Evolutionary conservation across 2,329 filamentous ascomycete species (phyloP), one percentile per base, ranked within the genome.

Genomic region (Cytospora paraplurivora): DNA sequence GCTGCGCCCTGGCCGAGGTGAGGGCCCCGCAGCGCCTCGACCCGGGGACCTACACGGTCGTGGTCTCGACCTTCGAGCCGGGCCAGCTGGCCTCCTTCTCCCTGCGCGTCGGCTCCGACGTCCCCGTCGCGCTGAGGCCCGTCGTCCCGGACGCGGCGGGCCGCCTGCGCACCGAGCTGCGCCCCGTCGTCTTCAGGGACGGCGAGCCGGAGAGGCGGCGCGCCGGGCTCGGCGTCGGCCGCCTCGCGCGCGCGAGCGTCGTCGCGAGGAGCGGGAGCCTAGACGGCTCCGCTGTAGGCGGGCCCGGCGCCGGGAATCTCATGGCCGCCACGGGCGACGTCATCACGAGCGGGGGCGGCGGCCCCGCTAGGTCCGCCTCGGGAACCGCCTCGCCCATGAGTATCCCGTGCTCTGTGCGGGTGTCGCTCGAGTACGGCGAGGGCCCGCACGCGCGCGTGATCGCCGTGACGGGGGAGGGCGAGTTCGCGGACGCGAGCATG

Each of bases 41-140:
- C 47, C 78, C 85, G 0, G 94, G 94, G 0, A 82, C 82, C 0
- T 99, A 98, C 75, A 97, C 92, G 0, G 82, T 97, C 62, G 89
- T 97, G 7, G 94, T 90, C 73, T 97, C 92, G 2, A 96, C 94
- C 0, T 98, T 96, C 73, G 92, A 96, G 67, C 83, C 89, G 0
- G 89, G 89, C 10, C 91, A 96, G 71, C 79, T 86, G 1, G 91
- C 90, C 4, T 81, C 82, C 56, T 98, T 96, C 71, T 85, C 82
- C 0, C 80, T 99, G 10, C 85, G 87, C 62, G 82, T 97, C n/a
- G 87, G 88, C 54, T 88, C 89, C 38, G 85, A 83, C 60, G 73
- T 77, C 1, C 79, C 82, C 0, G 82, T 88, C 44, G 70, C 75
- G 1, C 73, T 96, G 6, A 78, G 77, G 8, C 82, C 84, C 17